Evolutionary conservation across 2,329 filamentous ascomycete genomes (phyloP).

Genomic region (Colletotrichum agaves): DNA sequence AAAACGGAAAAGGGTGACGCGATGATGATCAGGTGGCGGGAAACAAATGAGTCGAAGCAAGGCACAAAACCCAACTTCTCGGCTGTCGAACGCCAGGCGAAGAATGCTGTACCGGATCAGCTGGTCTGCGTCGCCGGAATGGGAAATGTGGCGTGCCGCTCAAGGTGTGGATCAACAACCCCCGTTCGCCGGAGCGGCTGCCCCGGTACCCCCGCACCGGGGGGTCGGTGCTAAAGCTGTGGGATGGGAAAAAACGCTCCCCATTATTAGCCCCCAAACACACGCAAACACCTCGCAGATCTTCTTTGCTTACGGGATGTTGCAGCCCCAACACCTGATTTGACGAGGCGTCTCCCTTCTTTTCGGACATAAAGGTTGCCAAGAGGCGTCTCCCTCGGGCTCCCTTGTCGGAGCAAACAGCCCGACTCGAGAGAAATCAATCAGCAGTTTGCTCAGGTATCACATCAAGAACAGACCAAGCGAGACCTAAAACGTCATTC

Average conservation of each 20-base stretch:
- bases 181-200: conserved; percentile 8
- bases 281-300: conserved; percentile 23
- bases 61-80: background rate
- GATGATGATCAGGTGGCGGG: conserved; percentile 32
- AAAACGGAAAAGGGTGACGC: conserved; percentile 18
- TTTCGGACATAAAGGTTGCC: too few species aligned
- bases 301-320: conserved; percentile 24
- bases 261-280: conserved; percentile 5
- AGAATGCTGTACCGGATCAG: background rate
- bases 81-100: conserved; percentile 12
- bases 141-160: conserved; percentile 15
- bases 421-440: too few species aligned
- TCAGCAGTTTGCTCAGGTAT: conserved; percentile 3
- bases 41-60: background rate
- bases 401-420: too few species aligned
- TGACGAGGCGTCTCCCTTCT: background rate
- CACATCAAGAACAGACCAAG: conserved; percentile 5
- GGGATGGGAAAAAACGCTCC: background rate
- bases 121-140: conserved; percentile 7
- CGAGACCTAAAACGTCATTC: conserved; percentile 21
- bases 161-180: conserved; percentile 6
- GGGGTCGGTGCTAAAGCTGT: conserved; percentile 8
- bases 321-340: conserved; percentile 6
- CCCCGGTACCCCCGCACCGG: background rate
- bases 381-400: background rate